Conservation (phyloP, 164 flowering plant genomes). For the Berberis thunbergii region DNA sequence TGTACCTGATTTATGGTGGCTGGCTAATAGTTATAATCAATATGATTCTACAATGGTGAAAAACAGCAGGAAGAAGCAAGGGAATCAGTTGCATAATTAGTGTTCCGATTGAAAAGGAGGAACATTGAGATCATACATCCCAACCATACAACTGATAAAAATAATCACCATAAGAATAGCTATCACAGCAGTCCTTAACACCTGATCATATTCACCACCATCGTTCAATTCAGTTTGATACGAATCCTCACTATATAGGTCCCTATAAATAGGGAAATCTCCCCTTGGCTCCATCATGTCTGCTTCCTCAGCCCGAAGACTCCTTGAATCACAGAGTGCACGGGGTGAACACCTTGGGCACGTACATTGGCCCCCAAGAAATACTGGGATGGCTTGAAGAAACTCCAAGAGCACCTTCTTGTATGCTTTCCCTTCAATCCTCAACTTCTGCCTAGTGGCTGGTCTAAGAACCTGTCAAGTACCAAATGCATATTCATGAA, state of each 20-base stretch:
- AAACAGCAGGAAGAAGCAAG: not conserved
- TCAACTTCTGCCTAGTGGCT: slow-evolving; percentile 37
- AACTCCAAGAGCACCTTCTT: slow-evolving; percentile 32
- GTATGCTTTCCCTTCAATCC: slow-evolving; percentile 39
- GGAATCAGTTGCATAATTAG: not conserved
- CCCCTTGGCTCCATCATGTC: slow-evolving; percentile 1
- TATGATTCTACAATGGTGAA: not conserved
- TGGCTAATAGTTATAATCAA: too few relatives aligned
- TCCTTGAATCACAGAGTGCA: not conserved
- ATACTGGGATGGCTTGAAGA: slow-evolving; percentile 37
- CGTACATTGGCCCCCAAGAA: slow-evolving; percentile 51
- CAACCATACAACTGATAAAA: slow-evolving; percentile 41
- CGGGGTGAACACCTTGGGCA: slow-evolving; percentile 35
- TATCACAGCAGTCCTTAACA: slow-evolving; percentile 50
- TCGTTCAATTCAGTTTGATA: too few relatives aligned
- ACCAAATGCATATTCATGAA: not conserved
- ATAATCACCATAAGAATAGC: slow-evolving; percentile 58
- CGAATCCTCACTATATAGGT: too few relatives aligned
- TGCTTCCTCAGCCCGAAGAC: slow-evolving; percentile 6
- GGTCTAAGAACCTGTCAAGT: slow-evolving; percentile 49
- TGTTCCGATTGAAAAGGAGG: not conserved
- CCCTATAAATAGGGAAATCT: slow-evolving; percentile 4
- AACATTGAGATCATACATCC: slow-evolving; percentile 36
- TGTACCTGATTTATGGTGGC: too few relatives aligned
- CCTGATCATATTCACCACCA: slow-evolving; percentile 27